phyloP scores from a whole-genome alignment of 306 rosid species.

The Cercis canadensis region DNA sequence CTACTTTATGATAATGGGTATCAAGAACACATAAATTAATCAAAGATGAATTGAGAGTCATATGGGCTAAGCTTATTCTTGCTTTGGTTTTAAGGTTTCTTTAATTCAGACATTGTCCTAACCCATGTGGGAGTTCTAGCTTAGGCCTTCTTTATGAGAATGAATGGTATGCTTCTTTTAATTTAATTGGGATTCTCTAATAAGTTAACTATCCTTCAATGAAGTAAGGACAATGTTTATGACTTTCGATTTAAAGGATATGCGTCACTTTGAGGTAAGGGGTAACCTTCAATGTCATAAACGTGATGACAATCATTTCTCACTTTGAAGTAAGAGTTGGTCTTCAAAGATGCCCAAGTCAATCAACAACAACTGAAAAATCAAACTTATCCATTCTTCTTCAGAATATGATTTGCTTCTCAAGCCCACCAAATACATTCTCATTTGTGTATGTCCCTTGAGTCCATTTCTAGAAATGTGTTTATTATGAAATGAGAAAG shows the following conservation, averaged over 20 bases:
- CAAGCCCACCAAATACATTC: too few species aligned
- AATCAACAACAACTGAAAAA: neutral
- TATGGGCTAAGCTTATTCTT: constrained; percentile 35
- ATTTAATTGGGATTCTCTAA: neutral
- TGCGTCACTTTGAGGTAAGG: constrained; percentile 29
- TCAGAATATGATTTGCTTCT: neutral
- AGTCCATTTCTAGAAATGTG: too few species aligned
- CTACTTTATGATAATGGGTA: constrained; percentile 46
- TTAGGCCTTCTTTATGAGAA: too few species aligned
- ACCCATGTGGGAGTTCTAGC: too few species aligned
- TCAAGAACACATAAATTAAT: constrained; percentile 29
- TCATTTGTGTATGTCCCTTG: too few species aligned
- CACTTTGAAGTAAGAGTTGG: constrained; percentile 34
- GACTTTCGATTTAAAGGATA: neutral
- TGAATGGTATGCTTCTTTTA: neutral
- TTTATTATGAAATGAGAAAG: too few species aligned
- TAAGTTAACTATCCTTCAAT: neutral
- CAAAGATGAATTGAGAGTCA: constrained; percentile 29
- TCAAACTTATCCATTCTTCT: neutral
- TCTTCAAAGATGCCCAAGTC: constrained; percentile 34
- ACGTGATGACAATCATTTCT: constrained; percentile 29
- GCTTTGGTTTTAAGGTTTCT: constrained; percentile 38
- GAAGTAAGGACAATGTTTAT: neutral
- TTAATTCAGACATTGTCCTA: neutral
- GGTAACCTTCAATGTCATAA: constrained; percentile 35